phyloP scores from a whole-genome alignment of 208 protist species.

The Trypanosoma rangeli region DNA sequence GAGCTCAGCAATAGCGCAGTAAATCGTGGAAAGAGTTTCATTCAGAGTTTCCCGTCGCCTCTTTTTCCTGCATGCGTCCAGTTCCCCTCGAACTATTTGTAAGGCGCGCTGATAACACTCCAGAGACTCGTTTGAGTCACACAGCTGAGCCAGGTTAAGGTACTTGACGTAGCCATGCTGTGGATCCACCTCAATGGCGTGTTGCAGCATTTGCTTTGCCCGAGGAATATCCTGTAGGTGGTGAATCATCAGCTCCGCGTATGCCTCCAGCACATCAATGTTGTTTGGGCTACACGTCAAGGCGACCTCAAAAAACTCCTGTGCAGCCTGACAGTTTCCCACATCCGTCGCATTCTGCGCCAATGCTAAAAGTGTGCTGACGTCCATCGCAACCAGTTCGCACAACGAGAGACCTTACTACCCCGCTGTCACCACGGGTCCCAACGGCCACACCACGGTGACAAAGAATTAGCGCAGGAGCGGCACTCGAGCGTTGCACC shows the following conservation, averaged over 20 bases:
- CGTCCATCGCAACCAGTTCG: slow-evolving; percentile 53
- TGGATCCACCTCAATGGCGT: slow-evolving; percentile 85
- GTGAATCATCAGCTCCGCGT: slow-evolving; percentile 92
- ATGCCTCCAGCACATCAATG: slow-evolving; percentile 90
- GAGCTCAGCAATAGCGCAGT: slow-evolving; percentile 89
- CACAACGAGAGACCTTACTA: neutral
- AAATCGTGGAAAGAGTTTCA: slow-evolving; percentile 81
- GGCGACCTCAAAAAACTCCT: slow-evolving; percentile 86
- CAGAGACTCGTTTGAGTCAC: slow-evolving; percentile 71
- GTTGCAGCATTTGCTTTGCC: slow-evolving; percentile 81
- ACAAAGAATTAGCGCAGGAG: neutral
- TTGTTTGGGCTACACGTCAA: slow-evolving; percentile 74
- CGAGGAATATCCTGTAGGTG: slow-evolving; percentile 60
- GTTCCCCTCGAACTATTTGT: slow-evolving; percentile 59
- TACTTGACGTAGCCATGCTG: slow-evolving; percentile 89
- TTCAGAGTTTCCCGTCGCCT: slow-evolving; percentile 46
- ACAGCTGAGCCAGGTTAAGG: slow-evolving; percentile 89
- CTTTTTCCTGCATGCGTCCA: slow-evolving; percentile 57
- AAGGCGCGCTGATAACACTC: slow-evolving; percentile 81
- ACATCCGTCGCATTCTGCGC: slow-evolving; percentile 85
- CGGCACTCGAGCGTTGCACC: neutral
- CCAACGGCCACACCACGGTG: neutral
- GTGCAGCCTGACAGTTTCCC: slow-evolving; percentile 80
- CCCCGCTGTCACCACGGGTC: neutral
- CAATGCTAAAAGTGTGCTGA: slow-evolving; percentile 64